A percentile compares a stretch with the other conserved stretches of the same genome.
phyloP scores from a whole-genome alignment of 192 early-diverging fungal genomes.

The Umbelopsis isabellina region DNA sequence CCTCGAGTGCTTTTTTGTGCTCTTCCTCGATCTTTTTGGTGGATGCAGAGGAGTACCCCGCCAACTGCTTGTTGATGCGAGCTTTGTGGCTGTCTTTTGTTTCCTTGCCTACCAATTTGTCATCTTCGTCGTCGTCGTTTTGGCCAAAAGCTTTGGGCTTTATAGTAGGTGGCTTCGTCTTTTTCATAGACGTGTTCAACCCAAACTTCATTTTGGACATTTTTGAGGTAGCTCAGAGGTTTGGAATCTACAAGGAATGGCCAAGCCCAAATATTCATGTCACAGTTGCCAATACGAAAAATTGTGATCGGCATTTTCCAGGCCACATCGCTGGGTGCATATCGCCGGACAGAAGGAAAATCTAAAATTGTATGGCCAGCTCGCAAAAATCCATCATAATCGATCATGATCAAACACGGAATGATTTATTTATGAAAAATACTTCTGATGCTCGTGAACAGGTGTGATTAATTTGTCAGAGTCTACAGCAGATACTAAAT shows the following conservation, averaged over 20 bases:
- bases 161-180: not conserved
- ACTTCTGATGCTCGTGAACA: slow-evolving; percentile 37
- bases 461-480: slow-evolving; percentile 40
- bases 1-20: slow-evolving; percentile 65
- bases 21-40: slow-evolving; percentile 46
- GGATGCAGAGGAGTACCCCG: slow-evolving; percentile 9
- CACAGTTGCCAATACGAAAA: not conserved
- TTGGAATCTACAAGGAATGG: not conserved
- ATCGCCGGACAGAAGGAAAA: no score
- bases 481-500: slow-evolving; percentile 39
- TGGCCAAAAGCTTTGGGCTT: not conserved
- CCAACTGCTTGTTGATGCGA: slow-evolving; percentile 28
- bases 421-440: slow-evolving; percentile 5
- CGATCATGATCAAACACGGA: not conserved
- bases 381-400: no score
- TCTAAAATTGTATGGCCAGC: no score
- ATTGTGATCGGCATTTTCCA: no score
- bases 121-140: slow-evolving; percentile 23
- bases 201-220: slow-evolving; percentile 31
- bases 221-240: not conserved
- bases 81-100: slow-evolving; percentile 20
- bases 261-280: not conserved
- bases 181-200: slow-evolving; percentile 23
- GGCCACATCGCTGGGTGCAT: no score
- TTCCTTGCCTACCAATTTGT: not conserved